Conservation (phyloP, 2,329 filamentous ascomycete species). For the Trichophyton equinum region DNA sequence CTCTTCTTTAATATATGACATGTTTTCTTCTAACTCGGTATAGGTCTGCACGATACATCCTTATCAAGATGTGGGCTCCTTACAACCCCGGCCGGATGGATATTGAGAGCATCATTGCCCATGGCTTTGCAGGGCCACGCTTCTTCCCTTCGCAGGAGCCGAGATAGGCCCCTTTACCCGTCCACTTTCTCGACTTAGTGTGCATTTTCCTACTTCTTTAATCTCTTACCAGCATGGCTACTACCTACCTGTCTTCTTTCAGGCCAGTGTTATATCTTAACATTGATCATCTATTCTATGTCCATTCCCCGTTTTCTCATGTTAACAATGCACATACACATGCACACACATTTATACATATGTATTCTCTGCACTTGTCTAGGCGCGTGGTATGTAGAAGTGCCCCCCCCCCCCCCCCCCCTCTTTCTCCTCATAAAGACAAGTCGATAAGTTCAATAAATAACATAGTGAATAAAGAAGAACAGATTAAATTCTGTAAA, state of each 20-base stretch:
- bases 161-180: conserved; percentile 28
- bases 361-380: no score
- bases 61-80: conserved; percentile 84
- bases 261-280: no score
- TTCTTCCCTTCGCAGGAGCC: conserved; percentile 63
- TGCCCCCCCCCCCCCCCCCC: no score
- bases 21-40: conserved; percentile 4
- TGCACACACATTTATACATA: no score
- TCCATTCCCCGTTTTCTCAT: no score
- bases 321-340: no score
- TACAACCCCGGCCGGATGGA: conserved; percentile 68
- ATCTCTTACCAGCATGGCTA: no score
- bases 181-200: no score
- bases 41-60: conserved; percentile 63
- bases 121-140: conserved; percentile 73
- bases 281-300: no score
- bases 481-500: background rate
- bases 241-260: no score
- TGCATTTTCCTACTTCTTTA: no score
- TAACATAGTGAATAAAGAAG: background rate
- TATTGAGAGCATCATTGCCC: conserved; percentile 71
- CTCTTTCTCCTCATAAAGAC: background rate
- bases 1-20: background rate
- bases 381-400: no score
- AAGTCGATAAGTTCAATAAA: background rate